Conservation (phyloP, 2,329 filamentous ascomycete genomes). For the Fusarium sp. region DNA sequence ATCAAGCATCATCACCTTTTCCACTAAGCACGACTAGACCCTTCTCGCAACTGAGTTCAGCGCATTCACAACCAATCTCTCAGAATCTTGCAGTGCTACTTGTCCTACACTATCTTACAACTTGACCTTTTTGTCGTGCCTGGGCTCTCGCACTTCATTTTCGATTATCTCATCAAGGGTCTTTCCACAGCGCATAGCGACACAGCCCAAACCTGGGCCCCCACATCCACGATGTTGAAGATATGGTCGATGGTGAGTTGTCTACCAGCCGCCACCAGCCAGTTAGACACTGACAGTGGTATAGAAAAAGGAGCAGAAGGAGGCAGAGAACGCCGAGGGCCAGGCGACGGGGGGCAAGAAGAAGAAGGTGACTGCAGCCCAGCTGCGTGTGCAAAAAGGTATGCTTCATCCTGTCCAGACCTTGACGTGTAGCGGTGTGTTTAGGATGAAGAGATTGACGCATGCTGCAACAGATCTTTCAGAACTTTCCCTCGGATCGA, state of each 20-base stretch:
- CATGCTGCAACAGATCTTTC: constrained; percentile 70
- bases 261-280: background rate
- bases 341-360: constrained; percentile 81
- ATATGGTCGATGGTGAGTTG: constrained; percentile 94
- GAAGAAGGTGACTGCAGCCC: constrained; percentile 98
- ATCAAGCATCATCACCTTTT: constrained; percentile 46
- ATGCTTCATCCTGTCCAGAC: constrained; percentile 28
- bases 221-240: constrained; percentile 82
- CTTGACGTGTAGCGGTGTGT: background rate
- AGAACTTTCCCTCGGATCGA: constrained; percentile 80
- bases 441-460: constrained; percentile 12
- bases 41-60: constrained; percentile 23
- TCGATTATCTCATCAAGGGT: background rate
- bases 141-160: background rate
- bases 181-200: constrained; percentile 12
- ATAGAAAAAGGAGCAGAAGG: constrained; percentile 96
- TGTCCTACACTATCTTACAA: background rate
- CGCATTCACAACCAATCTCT: constrained; percentile 11
- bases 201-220: constrained; percentile 38
- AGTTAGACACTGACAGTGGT: constrained; percentile 37
- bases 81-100: background rate
- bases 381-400: constrained; percentile 97
- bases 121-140: background rate
- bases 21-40: constrained; percentile 32
- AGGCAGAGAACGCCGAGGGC: constrained; percentile 84